A percentile compares a stretch with the other conserved stretches of the same genome.
Conservation (phyloP, 164 flowering plant genomes). For the grape (Vitis vinifera) region DNA sequence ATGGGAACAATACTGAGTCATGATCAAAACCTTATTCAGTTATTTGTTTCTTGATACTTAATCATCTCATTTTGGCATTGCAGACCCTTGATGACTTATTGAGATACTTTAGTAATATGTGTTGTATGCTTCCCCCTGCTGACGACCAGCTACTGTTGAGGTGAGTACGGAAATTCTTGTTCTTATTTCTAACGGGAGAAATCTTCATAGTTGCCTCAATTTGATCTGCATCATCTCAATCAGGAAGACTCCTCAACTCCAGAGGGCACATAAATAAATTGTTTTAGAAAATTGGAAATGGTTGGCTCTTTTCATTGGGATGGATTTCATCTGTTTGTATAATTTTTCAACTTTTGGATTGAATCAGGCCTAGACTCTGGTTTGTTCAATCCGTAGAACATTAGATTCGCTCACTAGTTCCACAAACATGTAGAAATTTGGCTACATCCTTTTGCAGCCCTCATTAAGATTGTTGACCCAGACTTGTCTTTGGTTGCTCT, state of each 20-base stretch:
- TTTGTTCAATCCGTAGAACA: too few relatives aligned
- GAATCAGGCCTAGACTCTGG: too few relatives aligned
- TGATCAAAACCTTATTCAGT: neutral
- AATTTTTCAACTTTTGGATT: too few relatives aligned
- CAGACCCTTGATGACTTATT: conserved; percentile 85
- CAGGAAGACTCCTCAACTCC: too few relatives aligned
- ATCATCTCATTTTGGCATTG: conserved; percentile 19
- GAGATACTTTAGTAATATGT: conserved; percentile 44
- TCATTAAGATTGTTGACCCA: neutral
- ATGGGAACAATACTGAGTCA: neutral
- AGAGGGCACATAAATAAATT: too few relatives aligned
- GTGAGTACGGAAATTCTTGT: conserved; percentile 30
- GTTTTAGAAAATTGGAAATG: too few relatives aligned
- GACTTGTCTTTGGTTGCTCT: conserved; percentile 3
- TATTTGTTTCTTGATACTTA: neutral
- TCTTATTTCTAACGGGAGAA: neutral
- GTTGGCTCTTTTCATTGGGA: too few relatives aligned
- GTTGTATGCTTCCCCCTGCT: conserved; percentile 54
- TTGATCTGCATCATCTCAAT: too few relatives aligned
- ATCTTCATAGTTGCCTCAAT: too few relatives aligned
- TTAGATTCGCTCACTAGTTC: too few relatives aligned
- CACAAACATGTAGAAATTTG: too few relatives aligned
- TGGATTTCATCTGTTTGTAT: too few relatives aligned
- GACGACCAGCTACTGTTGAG: conserved; percentile 68
- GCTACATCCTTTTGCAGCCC: neutral